These are phyloP conservation scores for Flaveria floridana DNA, from an alignment of 140 eudicot species.

Conservation along the genomic window DNA sequence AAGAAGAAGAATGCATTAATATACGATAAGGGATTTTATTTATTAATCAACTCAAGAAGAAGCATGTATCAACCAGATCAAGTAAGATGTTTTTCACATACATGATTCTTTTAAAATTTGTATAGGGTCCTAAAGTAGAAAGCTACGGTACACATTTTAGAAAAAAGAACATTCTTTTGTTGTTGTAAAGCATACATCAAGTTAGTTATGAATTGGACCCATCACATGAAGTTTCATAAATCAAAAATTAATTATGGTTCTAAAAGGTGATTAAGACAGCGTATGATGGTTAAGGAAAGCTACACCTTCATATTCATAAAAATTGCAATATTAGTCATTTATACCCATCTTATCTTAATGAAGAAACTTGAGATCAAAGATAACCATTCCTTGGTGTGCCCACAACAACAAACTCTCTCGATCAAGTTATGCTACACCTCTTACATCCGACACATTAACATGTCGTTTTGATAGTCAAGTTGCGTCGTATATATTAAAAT, in stretches of 20 bases:
- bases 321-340: slow-evolving; percentile 10
- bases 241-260: slow-evolving; percentile 25
- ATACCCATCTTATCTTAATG: slow-evolving; percentile 7
- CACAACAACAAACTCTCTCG: background rate
- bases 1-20: slow-evolving; percentile 24
- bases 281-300: slow-evolving; percentile 6
- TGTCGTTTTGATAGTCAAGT: no score
- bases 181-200: background rate
- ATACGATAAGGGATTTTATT: background rate
- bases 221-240: slow-evolving; percentile 24
- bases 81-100: no score
- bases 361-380: slow-evolving; percentile 16
- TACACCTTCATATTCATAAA: slow-evolving; percentile 11
- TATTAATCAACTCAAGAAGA: no score
- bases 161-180: background rate
- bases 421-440: no score
- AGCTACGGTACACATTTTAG: no score
- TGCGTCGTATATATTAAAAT: no score
- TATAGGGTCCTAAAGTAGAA: background rate
- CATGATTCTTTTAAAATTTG: no score
- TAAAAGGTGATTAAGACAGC: background rate
- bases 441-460: no score
- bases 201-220: slow-evolving; percentile 25
- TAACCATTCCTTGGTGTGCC: slow-evolving; percentile 13
- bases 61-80: no score